Evolutionary conservation across 2,329 filamentous ascomycete species (phyloP).

Genomic region (Tolypocladium nubicola): DNA sequence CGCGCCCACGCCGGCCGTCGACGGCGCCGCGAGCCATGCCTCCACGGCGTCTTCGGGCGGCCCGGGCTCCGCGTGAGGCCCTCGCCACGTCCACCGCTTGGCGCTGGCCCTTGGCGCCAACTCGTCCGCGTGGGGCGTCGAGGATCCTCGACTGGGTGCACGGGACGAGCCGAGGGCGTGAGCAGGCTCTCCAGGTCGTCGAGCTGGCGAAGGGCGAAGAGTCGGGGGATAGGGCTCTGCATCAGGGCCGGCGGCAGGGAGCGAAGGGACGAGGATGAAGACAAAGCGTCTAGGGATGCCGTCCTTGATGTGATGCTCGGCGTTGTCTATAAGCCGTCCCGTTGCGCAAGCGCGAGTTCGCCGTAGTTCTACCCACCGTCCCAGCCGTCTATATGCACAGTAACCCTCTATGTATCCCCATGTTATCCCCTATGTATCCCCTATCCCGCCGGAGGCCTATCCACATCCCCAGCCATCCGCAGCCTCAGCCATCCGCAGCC

Average conservation of each 20-base stretch:
- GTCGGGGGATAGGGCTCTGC: too few species aligned
- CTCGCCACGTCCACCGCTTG: slow-evolving; percentile 35
- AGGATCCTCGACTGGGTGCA: slow-evolving; percentile 52
- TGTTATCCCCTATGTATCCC: background rate
- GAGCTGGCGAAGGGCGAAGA: slow-evolving; percentile 7
- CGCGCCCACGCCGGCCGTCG: too few species aligned
- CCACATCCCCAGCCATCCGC: too few species aligned
- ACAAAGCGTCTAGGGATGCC: too few species aligned
- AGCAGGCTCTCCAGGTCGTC: slow-evolving; percentile 5
- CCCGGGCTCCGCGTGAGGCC: too few species aligned
- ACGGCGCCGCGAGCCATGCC: too few species aligned
- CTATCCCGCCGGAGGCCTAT: too few species aligned
- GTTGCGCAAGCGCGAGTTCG: background rate
- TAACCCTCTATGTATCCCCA: too few species aligned
- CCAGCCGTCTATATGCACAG: background rate
- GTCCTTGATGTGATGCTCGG: background rate
- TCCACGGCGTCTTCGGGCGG: too few species aligned
- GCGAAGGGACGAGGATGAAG: background rate
- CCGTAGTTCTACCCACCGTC: background rate
- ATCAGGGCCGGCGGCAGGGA: too few species aligned
- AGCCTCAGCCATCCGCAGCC: too few species aligned
- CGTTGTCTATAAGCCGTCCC: background rate
- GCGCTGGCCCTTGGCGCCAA: slow-evolving; percentile 31
- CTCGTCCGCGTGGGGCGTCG: slow-evolving; percentile 49
- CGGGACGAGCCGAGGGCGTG: slow-evolving; percentile 41